Evolutionary conservation across 176 grass and related monocot genomes (phyloP), one percentile per base, ranked within the genome.

Genomic region (Cenchrus americanus): DNA sequence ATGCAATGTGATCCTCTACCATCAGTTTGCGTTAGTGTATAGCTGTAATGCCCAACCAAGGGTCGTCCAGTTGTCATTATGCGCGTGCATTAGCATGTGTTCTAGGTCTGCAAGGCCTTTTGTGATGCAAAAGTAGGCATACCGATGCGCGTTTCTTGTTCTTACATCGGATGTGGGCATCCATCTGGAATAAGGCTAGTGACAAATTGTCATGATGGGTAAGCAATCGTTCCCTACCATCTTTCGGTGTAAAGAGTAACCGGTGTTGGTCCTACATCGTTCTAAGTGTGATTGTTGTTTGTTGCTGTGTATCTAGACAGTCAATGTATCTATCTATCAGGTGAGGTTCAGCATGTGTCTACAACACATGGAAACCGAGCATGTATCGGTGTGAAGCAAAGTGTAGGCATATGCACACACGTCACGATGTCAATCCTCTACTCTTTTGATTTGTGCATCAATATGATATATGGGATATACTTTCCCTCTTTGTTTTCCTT

Each of bases 91-190:
- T 1, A 24, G 0, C 58, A 12, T 1, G 9, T 23, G 9, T 8
- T 10, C 3, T 8, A 19, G 60, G 12, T 8, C 61, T 63, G 12
- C 26, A 63, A 60, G 24, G 12, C 24, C 24, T 4, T 48, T 22
- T 6, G 14, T 71, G 69, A 49, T 15, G 44, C 69, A 50, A 26
- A 71, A 71, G 57, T 60, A 60, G 11, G 26, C 12, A 71, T 2
- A 1, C 0, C 0, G 21, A 6, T 7, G n/a, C 0, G 7, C 0
- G 3, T 60, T 22, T 71, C 44, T 9, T 41, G 59, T 0, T 1
- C 7, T 32, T 15, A 53, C 3, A 52, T 0, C 0, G 14, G 2
- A 0, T 32, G 13, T 64, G 24, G 11, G 5, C 2, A 14, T 7
- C 14, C 14, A 6, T 41, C 2, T 34, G 4, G 7, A 26, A 73